Conservation (phyloP, 148 eudicot species). For the Rhododendron griersonianum region DNA sequence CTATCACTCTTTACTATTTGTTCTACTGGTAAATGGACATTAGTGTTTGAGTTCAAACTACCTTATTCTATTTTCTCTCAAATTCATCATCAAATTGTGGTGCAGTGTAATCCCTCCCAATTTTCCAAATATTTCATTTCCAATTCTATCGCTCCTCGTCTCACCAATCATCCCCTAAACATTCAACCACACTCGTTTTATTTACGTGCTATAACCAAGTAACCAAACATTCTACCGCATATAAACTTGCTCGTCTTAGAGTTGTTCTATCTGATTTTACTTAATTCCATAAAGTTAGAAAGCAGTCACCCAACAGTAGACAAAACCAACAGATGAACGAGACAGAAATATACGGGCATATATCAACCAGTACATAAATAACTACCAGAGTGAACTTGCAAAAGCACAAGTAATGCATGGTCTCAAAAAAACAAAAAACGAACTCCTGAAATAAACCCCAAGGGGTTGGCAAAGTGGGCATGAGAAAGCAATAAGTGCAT, state of each 20-base stretch:
- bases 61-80: not conserved
- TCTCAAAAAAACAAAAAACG: not conserved
- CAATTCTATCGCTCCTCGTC: not conserved
- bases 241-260: not conserved
- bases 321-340: not conserved
- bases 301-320: not conserved
- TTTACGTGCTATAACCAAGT: not conserved
- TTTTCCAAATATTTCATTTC: not conserved
- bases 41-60: not conserved
- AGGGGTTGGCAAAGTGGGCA: too few relatives aligned
- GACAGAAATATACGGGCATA: not conserved
- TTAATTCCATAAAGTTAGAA: not conserved
- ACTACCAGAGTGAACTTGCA: not conserved
- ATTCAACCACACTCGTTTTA: not conserved
- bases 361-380: not conserved
- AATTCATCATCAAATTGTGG: not conserved
- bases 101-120: not conserved
- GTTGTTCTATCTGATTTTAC: not conserved
- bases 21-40: not conserved
- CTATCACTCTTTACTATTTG: not conserved
- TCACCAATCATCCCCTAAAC: not conserved
- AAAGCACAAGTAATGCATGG: not conserved
- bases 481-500: too few relatives aligned
- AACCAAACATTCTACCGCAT: not conserved
- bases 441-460: not conserved